Percentiles rank a stretch among this genome's conserved stretches.
phyloP scores from a whole-genome alignment of 768 basidiomycete species.

The Roridomyces roridus region DNA sequence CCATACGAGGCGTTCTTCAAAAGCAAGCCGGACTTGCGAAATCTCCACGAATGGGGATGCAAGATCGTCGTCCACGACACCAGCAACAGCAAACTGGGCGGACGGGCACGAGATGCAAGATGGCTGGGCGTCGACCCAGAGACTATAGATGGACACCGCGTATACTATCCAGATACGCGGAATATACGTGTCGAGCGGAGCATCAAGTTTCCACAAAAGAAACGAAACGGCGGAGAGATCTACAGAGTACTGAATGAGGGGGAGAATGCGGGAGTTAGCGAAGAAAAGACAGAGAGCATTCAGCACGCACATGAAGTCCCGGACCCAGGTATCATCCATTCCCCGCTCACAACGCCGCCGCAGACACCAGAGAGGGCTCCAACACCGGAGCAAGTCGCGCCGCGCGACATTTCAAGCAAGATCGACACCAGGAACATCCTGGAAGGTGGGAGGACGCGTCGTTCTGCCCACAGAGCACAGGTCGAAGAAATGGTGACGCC shows the following conservation, averaged over 20 bases:
- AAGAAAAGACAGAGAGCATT: constrained; percentile 1
- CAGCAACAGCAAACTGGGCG: constrained; percentile 31
- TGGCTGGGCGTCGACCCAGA: constrained; percentile 31
- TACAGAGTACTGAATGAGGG: constrained; percentile 21
- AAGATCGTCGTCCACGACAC: constrained; percentile 25
- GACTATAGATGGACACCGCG: constrained; percentile 32
- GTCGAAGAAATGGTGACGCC: not conserved
- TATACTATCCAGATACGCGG: constrained; percentile 36
- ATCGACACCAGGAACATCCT: constrained; percentile 13
- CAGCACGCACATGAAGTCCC: constrained; percentile 13
- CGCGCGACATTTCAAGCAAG: constrained; percentile 10
- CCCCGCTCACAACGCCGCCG: constrained; percentile 19
- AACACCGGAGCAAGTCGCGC: constrained; percentile 1
- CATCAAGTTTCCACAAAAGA: constrained; percentile 26
- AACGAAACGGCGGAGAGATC: not conserved
- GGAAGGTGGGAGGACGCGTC: constrained; percentile 7
- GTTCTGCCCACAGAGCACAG: not conserved
- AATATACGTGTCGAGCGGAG: constrained; percentile 37
- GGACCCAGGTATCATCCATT: not conserved
- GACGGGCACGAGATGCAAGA: constrained; percentile 25
- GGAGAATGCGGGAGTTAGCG: constrained; percentile 6
- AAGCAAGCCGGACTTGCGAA: constrained; percentile 26
- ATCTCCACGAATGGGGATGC: constrained; percentile 27
- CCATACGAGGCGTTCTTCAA: constrained; percentile 26
- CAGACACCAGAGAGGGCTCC: not conserved